phyloP scores from a whole-genome alignment of 306 rosid genomes.

The Vigna trinervia region DNA sequence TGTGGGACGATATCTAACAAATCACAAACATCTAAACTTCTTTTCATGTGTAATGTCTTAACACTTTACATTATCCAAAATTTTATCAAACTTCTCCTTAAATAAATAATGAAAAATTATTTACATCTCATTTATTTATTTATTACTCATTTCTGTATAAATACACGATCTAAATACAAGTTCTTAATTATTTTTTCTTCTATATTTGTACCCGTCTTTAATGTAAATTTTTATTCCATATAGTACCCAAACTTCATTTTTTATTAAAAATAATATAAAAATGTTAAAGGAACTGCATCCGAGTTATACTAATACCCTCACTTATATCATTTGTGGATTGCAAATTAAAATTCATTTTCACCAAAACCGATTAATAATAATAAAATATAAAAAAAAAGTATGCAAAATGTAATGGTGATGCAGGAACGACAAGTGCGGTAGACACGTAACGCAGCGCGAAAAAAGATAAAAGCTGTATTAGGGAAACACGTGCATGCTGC shows the following conservation, averaged over 20 bases:
- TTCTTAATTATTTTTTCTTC: background rate
- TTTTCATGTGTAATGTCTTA: too few relatives aligned
- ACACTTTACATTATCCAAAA: too few relatives aligned
- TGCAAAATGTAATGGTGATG: background rate
- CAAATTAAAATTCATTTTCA: background rate
- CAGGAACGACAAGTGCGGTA: slow-evolving; percentile 34
- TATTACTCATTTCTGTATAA: too few relatives aligned
- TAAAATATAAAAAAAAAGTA: background rate
- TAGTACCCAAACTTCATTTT: too few relatives aligned
- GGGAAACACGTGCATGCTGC: slow-evolving; percentile 32
- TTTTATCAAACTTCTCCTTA: too few relatives aligned
- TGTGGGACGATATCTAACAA: too few relatives aligned
- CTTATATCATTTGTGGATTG: background rate
- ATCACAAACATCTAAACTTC: too few relatives aligned
- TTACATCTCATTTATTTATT: too few relatives aligned
- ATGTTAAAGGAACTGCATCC: background rate
- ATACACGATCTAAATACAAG: too few relatives aligned
- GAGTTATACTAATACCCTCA: background rate
- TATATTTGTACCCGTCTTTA: too few relatives aligned
- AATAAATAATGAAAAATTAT: too few relatives aligned
- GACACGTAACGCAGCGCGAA: background rate
- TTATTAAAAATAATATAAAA: background rate
- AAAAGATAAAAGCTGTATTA: background rate
- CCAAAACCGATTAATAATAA: background rate
- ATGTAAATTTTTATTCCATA: background rate